Percentiles rank a stretch among this genome's conserved stretches.
Conservation (phyloP, 2,329 filamentous ascomycete genomes). For the Sphaerostilbella broomeana region DNA sequence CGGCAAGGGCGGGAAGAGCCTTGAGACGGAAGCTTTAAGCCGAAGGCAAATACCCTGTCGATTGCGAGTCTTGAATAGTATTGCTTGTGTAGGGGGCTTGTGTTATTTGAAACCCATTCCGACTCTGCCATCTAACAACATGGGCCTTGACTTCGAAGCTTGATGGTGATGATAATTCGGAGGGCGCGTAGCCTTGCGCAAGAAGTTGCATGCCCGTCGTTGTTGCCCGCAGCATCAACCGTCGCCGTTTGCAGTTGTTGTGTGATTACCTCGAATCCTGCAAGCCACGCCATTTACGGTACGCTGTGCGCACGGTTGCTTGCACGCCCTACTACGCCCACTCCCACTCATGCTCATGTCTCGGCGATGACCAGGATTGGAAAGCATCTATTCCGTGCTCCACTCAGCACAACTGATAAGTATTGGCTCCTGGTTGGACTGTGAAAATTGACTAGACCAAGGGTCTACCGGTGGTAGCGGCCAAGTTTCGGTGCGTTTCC, state of each 20-base stretch:
- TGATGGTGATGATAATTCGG: too few species aligned
- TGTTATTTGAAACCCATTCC: too few species aligned
- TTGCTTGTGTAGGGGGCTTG: background rate
- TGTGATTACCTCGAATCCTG: background rate
- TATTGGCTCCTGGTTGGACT: constrained; percentile 20
- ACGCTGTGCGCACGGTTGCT: background rate
- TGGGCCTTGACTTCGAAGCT: too few species aligned
- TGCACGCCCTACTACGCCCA: constrained; percentile 15
- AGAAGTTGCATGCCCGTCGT: too few species aligned
- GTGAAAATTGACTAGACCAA: constrained; percentile 13
- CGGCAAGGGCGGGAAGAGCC: constrained; percentile 31
- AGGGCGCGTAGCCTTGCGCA: too few species aligned
- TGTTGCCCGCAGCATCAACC: too few species aligned
- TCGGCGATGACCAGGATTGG: constrained; percentile 19
- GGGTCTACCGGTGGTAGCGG: constrained; percentile 19
- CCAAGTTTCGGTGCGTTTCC: constrained; percentile 25
- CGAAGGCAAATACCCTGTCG: too few species aligned
- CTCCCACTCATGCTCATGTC: constrained; percentile 24
- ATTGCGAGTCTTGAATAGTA: background rate
- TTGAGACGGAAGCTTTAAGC: constrained; percentile 23
- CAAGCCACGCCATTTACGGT: background rate
- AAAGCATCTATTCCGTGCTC: constrained; percentile 2
- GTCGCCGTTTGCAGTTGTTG: background rate
- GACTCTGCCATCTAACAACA: too few species aligned
- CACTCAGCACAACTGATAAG: background rate